Base-by-base conservation (phyloP, 2,329 filamentous ascomycete genomes). In the Ceratocystis alfenasii region DNA sequence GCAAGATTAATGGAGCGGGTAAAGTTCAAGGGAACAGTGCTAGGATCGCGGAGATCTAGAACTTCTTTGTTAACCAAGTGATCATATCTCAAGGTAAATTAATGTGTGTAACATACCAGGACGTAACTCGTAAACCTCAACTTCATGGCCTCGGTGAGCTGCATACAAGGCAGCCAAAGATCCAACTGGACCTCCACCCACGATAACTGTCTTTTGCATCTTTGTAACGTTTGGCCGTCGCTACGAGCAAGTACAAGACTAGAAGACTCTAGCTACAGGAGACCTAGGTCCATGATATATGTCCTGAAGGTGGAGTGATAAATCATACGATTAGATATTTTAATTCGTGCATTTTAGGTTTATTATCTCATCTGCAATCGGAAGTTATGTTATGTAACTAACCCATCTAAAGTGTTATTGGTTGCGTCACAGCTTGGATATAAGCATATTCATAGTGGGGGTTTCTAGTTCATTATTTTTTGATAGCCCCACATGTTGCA, bases 1-100 rank as follows among this genome's bases (percentile, higher is more conserved):
- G 94, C 93, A 65, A 99, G 78, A 73, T 99, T 99, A 79, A 99
- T 99, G n/a, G 94, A 97, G 75, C 91, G 95, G 68, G 92, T 95
- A 73, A 96, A 96, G 76, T 96, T 96, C 68, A 97, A 80, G 2
- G 93, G 92, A 36, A 86, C 85, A 0, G 89, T 96, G 1, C 84
- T 82, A 1, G 88, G 86, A 74, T 95, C 86, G 50, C 94, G 86
- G 62, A 97, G 85, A 78, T 99, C 94, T 97, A 67, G 17, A 5
- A 20, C 22, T 28, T 17, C 8, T 46, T 33, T 22, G n/a, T 20
- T 8, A 41, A 30, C 64, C 30, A 66, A 41, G 62, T 41, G 28
- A 30, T 33, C 15, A 30, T 36, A 59, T 1, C 7, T 20, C 12
- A 33, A 12, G 53, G n/a, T 36, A 25, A 2, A 17, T 36, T 8